phyloP scores from a whole-genome alignment of 495 filamentous ascomycete species.

The Jackrogersella minutella region DNA sequence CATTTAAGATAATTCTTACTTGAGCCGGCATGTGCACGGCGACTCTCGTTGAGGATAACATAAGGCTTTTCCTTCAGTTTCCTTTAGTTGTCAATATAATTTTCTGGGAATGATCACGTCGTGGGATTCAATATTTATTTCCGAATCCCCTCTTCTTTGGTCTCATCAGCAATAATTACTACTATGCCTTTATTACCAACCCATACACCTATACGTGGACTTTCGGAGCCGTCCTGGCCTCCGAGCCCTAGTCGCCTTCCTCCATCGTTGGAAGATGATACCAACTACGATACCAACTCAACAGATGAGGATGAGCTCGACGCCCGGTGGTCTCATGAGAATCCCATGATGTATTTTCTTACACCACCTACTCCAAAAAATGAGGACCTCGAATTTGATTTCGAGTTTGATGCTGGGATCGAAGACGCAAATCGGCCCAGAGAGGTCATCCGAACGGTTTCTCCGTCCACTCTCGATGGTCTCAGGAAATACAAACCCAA shows the following conservation, averaged over 20 bases:
- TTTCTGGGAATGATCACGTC: conserved; percentile 21
- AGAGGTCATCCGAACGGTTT: conserved; percentile 54
- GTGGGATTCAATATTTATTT: conserved; percentile 20
- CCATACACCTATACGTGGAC: conserved; percentile 29
- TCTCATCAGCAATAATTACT: conserved; percentile 21
- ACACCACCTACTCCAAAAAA: conserved; percentile 50
- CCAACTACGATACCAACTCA: conserved; percentile 46
- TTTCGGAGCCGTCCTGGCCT: conserved; percentile 43
- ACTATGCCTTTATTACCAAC: conserved; percentile 41
- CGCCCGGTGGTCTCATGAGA: conserved; percentile 49
- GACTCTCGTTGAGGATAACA: conserved; percentile 32
- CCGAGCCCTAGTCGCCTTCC: conserved; percentile 47
- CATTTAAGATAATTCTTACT: conserved; percentile 26
- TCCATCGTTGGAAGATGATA: conserved; percentile 49
- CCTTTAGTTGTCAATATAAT: conserved; percentile 1
- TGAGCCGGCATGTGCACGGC: conserved; percentile 45
- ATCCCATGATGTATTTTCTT: conserved; percentile 60
- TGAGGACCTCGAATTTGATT: conserved; percentile 51
- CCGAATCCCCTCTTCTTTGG: not conserved
- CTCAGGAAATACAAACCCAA: conserved; percentile 51
- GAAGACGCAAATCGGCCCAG: conserved; percentile 54
- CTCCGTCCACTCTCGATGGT: conserved; percentile 56
- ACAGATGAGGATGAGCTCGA: conserved; percentile 52
- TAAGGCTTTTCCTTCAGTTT: conserved; percentile 27
- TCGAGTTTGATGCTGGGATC: conserved; percentile 61